phyloP scores from a whole-genome alignment of 2,329 filamentous ascomycete genomes.

The Coniochaeta sp. region DNA sequence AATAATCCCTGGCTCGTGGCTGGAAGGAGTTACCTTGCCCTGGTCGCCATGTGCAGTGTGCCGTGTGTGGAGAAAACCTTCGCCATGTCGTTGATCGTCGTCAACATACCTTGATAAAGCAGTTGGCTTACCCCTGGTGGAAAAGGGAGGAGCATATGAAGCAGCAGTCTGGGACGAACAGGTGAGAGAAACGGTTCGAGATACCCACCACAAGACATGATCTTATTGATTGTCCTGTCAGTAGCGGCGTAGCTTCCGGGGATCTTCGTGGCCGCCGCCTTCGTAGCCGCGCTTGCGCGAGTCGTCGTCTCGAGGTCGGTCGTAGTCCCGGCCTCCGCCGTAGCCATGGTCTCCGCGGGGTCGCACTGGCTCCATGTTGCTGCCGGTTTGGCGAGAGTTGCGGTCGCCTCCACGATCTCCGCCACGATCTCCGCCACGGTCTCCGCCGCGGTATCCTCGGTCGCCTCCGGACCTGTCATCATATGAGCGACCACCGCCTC shows the following conservation, averaged over 20 bases:
- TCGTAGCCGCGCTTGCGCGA: constrained; percentile 67
- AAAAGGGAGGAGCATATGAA: constrained; percentile 11
- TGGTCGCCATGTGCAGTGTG: background rate
- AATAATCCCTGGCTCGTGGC: no score
- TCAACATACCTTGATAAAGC: background rate
- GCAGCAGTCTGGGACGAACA: constrained; percentile 12
- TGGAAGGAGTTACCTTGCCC: constrained; percentile 1
- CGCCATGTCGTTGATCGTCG: background rate
- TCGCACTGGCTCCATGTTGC: constrained; percentile 21
- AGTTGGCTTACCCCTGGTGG: constrained; percentile 21
- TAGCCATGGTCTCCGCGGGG: constrained; percentile 30
- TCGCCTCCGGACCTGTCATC: constrained; percentile 39
- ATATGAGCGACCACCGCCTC: constrained; percentile 31
- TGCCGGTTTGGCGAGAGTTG: constrained; percentile 37
- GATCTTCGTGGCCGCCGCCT: constrained; percentile 71
- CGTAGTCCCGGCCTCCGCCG: constrained; percentile 37
- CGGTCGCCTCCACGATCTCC: constrained; percentile 30
- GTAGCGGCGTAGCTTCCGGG: constrained; percentile 59
- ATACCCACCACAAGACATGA: constrained; percentile 43
- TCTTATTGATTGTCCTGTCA: constrained; percentile 31
- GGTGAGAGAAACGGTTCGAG: constrained; percentile 16
- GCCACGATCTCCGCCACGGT: constrained; percentile 31
- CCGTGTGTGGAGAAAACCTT: background rate
- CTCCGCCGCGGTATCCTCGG: constrained; percentile 32
- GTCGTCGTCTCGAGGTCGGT: constrained; percentile 50